phyloP scores from a whole-genome alignment of 345 rosid genomes.

The Hirschfeldia incana region DNA sequence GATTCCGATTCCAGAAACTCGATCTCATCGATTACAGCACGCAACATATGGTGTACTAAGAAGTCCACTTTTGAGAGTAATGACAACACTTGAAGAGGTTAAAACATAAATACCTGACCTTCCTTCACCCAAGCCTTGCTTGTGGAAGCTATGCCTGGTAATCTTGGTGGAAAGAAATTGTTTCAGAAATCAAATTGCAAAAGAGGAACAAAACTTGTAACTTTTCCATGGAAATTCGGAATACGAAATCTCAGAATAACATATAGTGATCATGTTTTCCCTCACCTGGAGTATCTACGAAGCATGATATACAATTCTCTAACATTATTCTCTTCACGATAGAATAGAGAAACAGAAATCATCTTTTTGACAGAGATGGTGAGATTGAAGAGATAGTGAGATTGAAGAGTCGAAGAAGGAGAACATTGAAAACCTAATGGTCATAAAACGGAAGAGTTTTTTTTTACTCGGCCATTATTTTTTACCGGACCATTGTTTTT shows the following conservation, averaged over 20 bases:
- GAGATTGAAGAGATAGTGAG: too few species aligned
- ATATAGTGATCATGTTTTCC: not conserved
- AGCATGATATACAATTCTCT: not conserved
- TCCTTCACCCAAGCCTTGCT: slow-evolving; percentile 60
- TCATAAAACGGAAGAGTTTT: too few species aligned
- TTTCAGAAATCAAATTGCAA: too few species aligned
- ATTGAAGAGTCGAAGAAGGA: too few species aligned
- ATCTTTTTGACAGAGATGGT: too few species aligned
- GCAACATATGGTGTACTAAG: slow-evolving; percentile 54
- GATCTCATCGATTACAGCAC: slow-evolving; percentile 69
- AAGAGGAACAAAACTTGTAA: too few species aligned
- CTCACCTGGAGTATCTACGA: not conserved
- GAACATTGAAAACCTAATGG: too few species aligned
- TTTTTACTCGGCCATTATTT: too few species aligned
- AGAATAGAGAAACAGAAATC: too few species aligned
- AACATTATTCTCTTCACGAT: not conserved
- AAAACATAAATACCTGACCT: slow-evolving; percentile 52
- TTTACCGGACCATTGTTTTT: too few species aligned
- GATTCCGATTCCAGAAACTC: slow-evolving; percentile 76
- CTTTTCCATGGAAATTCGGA: not conserved
- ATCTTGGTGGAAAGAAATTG: slow-evolving; percentile 9
- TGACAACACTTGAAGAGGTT: slow-evolving; percentile 12
- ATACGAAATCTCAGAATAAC: not conserved
- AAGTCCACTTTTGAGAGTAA: slow-evolving; percentile 10
- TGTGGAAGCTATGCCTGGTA: slow-evolving; percentile 55